These are phyloP conservation scores for Hygrocybe punicea DNA, from an alignment of 768 basidiomycete species.

Conservation along the genomic window DNA sequence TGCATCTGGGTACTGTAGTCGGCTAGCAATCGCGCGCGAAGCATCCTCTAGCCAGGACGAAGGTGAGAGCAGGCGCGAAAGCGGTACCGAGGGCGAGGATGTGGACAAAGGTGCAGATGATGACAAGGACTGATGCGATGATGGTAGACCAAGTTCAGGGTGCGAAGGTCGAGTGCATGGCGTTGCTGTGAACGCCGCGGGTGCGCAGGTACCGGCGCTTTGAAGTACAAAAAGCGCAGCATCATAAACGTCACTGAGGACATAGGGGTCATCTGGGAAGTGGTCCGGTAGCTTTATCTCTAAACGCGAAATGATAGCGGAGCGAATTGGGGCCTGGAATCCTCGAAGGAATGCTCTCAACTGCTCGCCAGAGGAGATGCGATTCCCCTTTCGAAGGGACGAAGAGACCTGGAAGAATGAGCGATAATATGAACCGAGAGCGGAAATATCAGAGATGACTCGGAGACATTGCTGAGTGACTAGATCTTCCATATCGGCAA, in stretches of 20 bases:
- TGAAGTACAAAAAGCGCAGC: background rate
- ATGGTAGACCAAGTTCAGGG: too few relatives aligned
- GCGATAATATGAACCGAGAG: constrained; percentile 18
- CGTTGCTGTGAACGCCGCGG: too few relatives aligned
- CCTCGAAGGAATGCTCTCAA: constrained; percentile 18
- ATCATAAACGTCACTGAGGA: background rate
- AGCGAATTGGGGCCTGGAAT: constrained; percentile 1
- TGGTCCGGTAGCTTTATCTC: constrained; percentile 18
- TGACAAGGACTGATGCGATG: too few relatives aligned
- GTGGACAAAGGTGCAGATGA: too few relatives aligned
- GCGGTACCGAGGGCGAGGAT: too few relatives aligned
- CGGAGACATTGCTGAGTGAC: constrained; percentile 15
- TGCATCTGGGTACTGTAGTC: too few relatives aligned
- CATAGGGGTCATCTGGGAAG: constrained; percentile 15
- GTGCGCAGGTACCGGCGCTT: background rate
- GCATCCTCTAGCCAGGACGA: too few relatives aligned
- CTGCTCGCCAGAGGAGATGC: constrained; percentile 17
- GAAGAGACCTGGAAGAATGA: constrained; percentile 17
- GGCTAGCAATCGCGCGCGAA: too few relatives aligned
- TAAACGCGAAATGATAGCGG: constrained; percentile 8
- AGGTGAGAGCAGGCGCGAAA: too few relatives aligned
- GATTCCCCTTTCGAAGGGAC: constrained; percentile 15
- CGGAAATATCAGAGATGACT: constrained; percentile 12
- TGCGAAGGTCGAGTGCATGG: too few relatives aligned
- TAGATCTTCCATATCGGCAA: constrained; percentile 21